A percentile compares a stretch with the other conserved stretches of the same genome.
phyloP scores from a whole-genome alignment of 768 basidiomycete genomes.

The Lactifluus subvellereus region DNA sequence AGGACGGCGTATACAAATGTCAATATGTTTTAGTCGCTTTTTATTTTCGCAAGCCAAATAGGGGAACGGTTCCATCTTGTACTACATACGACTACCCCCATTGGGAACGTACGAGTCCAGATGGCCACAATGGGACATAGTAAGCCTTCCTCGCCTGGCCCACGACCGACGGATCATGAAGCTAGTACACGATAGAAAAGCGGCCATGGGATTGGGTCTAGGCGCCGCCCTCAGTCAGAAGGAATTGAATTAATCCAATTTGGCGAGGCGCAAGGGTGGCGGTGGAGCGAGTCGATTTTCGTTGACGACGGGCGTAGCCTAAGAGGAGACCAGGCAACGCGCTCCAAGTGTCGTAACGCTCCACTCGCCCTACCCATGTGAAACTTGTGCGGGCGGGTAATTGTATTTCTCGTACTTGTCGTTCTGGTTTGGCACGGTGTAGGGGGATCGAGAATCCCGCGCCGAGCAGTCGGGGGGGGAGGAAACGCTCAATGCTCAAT shows the following conservation, averaged over 20 bases:
- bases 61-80: neutral
- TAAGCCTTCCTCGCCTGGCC: neutral
- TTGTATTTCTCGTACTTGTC: constrained; percentile 1
- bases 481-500: neutral
- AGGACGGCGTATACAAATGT: neutral
- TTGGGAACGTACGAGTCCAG: neutral
- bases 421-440: neutral
- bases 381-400: neutral
- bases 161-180: neutral
- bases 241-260: constrained; percentile 1
- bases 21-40: neutral
- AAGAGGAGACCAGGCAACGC: neutral
- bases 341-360: neutral
- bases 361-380: neutral
- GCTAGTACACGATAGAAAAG: neutral
- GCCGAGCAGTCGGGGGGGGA: neutral
- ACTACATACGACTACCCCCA: too few relatives aligned
- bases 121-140: neutral
- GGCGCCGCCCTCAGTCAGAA: neutral
- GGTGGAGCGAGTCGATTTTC: neutral
- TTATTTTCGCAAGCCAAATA: too few relatives aligned
- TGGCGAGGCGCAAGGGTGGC: constrained; percentile 3
- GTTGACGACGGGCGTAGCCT: neutral
- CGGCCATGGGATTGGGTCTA: neutral
- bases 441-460: constrained; percentile 1